A percentile compares a stretch with the other conserved stretches of the same genome.
Evolutionary conservation across 192 early-diverging fungal species (phyloP).

Genomic region (Coemansia sp.): DNA sequence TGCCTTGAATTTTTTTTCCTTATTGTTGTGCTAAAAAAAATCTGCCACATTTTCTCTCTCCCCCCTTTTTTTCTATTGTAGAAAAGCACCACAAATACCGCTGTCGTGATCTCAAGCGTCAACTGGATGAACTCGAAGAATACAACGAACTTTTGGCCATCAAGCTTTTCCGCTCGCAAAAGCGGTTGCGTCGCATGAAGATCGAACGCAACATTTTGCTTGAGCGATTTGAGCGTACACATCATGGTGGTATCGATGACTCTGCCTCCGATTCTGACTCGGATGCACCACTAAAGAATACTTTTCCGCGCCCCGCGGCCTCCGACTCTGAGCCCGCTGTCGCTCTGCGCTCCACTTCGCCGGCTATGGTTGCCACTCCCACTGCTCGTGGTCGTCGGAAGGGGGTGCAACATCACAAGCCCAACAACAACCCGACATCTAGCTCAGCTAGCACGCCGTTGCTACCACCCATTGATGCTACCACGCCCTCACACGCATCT

Average conservation of each 20-base stretch:
- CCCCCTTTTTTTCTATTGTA: constrained; percentile 19
- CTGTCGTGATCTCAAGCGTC: constrained; percentile 55
- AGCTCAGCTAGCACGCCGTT: constrained; percentile 39
- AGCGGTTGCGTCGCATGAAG: constrained; percentile 55
- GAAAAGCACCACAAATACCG: constrained; percentile 59
- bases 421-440: constrained; percentile 13
- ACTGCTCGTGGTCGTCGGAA: constrained; percentile 25
- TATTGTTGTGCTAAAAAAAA: background rate
- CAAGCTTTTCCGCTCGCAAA: constrained; percentile 49
- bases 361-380: background rate
- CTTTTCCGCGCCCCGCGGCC: constrained; percentile 30
- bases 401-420: background rate
- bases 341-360: constrained; percentile 2
- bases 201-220: constrained; percentile 53
- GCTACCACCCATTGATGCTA: constrained; percentile 19
- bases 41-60: background rate
- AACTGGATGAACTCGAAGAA: constrained; percentile 57
- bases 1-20: background rate
- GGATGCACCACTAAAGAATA: constrained; percentile 48
- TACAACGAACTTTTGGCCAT: constrained; percentile 55
- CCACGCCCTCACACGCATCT: background rate
- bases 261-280: constrained; percentile 37
- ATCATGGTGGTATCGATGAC: constrained; percentile 28
- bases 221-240: constrained; percentile 49
- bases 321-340: constrained; percentile 41